Evolutionary conservation across 139 green algal genomes (phyloP), one percentile per base, ranked within the genome.

Genomic region (Chlorella sorokiniana): DNA sequence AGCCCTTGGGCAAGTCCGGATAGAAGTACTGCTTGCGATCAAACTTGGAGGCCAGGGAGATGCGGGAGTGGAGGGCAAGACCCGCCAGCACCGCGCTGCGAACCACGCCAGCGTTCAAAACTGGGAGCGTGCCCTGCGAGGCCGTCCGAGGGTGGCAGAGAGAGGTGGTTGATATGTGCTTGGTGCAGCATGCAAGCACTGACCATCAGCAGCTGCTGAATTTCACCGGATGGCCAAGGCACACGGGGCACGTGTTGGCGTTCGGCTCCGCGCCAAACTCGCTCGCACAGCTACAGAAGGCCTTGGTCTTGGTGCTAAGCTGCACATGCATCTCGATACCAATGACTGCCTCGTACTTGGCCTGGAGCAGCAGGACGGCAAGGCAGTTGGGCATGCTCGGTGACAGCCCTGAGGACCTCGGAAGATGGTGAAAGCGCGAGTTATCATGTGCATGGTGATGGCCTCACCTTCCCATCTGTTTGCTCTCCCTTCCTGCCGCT

Each of bases 21-120:
- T 99, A 99, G 82, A 99, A 99, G 91, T 99, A 99, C 86, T 99
- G 80, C 89, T 99, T 99, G 76, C 96, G 90, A 90, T 99, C 97
- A 91, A 99, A 99, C 86, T 98, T 98, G 45, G 92, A 97, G 23
- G 48, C n/a, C 9, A 68, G 88, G 5, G 87, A 84, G n/a, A 99
- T 92, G 27, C 80, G 74, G 62, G 87, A 93, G 68, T 93, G 86
- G 42, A 99, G 89, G 16, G 96, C 96, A 35, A 99, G 81, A 5
- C 96, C 94, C 40, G 93, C 89, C 35, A 87, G 63, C n/a, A 97
- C 77, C 3, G 86, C 93, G 56, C 95, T 91, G 11, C 82, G 82
- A 51, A 98, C 91, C 22, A 93, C 87, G 45, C 91, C 92, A 4
- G 64, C 48, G 73, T 96, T 98, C 2, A 97, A 69, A n/a, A 94